These are phyloP conservation scores for Mycena rosella DNA, from an alignment of 768 basidiomycete genomes.

Conservation along the genomic window DNA sequence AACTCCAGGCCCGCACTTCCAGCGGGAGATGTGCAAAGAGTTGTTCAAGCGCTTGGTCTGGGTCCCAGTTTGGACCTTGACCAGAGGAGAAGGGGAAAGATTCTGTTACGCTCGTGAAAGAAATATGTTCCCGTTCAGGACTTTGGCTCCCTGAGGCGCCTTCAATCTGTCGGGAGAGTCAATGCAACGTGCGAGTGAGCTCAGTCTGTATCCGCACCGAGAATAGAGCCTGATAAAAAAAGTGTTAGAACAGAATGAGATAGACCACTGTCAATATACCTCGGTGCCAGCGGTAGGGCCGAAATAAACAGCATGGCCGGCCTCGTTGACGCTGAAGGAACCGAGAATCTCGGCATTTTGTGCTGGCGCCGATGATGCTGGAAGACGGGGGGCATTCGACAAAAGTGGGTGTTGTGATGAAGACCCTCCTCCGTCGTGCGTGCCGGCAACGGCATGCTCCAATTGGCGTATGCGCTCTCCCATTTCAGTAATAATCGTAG, in stretches of 20 bases:
- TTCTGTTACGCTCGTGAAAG: slow-evolving; percentile 34
- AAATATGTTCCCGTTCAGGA: slow-evolving; percentile 5
- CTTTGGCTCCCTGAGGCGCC: not conserved
- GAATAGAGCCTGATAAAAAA: slow-evolving; percentile 24
- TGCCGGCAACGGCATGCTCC: slow-evolving; percentile 55
- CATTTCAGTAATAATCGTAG: slow-evolving; percentile 54
- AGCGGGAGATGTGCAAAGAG: slow-evolving; percentile 46
- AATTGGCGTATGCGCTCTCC: slow-evolving; percentile 57
- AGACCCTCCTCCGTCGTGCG: slow-evolving; percentile 1
- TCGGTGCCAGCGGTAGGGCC: slow-evolving; percentile 65
- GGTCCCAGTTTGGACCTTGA: slow-evolving; percentile 34
- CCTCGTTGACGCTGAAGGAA: slow-evolving; percentile 57
- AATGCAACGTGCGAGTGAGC: not conserved
- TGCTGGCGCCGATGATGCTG: slow-evolving; percentile 20
- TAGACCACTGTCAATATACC: slow-evolving; percentile 37
- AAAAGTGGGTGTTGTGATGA: slow-evolving; percentile 21
- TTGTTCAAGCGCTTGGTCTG: slow-evolving; percentile 38
- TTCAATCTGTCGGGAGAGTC: slow-evolving; percentile 22
- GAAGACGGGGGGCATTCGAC: not conserved
- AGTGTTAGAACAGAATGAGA: not conserved
- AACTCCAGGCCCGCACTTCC: slow-evolving; percentile 54
- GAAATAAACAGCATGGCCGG: slow-evolving; percentile 62
- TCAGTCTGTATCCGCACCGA: slow-evolving; percentile 8
- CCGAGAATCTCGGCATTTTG: slow-evolving; percentile 54
- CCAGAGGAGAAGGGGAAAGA: slow-evolving; percentile 44